Conservation (phyloP, 2,329 filamentous ascomycete genomes). For the Ploettnerulaceae sp. region DNA sequence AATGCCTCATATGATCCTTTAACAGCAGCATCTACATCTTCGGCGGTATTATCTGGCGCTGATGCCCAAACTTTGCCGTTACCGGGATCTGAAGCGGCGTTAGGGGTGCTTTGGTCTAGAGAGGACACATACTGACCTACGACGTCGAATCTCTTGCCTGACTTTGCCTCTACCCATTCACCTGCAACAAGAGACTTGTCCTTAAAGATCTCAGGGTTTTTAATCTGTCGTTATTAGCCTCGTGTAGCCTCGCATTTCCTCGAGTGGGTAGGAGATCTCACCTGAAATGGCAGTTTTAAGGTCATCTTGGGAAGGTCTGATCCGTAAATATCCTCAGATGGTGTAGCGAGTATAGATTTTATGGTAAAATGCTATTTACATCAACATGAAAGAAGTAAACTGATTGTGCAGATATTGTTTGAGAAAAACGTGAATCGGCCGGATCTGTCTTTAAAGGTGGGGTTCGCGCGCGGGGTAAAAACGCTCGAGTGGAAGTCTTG, state of each 20-base stretch:
- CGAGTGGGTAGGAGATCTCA: not conserved
- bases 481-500: too few species aligned
- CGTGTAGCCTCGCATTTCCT: not conserved
- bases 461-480: too few species aligned
- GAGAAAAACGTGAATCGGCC: too few species aligned
- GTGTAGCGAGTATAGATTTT: too few species aligned
- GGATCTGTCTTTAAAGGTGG: too few species aligned
- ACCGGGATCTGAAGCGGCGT: constrained; percentile 40
- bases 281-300: constrained; percentile 12
- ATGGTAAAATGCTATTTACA: too few species aligned
- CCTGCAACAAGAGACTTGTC: constrained; percentile 49
- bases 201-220: constrained; percentile 49
- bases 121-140: constrained; percentile 37
- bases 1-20: constrained; percentile 57
- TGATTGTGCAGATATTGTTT: too few species aligned
- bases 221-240: constrained; percentile 38
- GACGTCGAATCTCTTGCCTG: constrained; percentile 53
- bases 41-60: constrained; percentile 40
- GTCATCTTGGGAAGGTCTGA: too few species aligned
- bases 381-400: too few species aligned
- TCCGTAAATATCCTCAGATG: too few species aligned
- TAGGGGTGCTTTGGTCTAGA: not conserved
- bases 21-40: constrained; percentile 58
- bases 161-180: constrained; percentile 51
- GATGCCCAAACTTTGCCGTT: constrained; percentile 39